These are phyloP conservation scores for Sergeia podlipaevii DNA, from an alignment of 208 protist genomes.

Conservation along the genomic window DNA sequence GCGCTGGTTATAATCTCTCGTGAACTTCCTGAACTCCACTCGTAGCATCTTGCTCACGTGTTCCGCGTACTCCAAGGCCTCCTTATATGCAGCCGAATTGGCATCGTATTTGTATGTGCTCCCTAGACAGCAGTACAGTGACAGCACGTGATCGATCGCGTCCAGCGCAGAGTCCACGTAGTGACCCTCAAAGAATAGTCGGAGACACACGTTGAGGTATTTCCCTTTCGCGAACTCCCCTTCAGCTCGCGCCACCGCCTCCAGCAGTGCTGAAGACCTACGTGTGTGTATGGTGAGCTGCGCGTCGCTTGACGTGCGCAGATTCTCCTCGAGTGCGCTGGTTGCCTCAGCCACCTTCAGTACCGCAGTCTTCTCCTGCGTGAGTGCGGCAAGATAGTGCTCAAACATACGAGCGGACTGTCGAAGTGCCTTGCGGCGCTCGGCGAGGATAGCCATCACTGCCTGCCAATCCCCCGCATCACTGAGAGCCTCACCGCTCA, in stretches of 20 bases:
- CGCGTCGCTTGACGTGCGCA: constrained; percentile 17
- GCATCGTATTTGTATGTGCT: constrained; percentile 14
- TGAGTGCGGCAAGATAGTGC: constrained; percentile 27
- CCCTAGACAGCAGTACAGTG: constrained; percentile 34
- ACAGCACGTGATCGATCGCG: constrained; percentile 59
- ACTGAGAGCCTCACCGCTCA: constrained; percentile 7
- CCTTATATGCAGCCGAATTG: background rate
- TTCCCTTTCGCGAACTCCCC: constrained; percentile 25
- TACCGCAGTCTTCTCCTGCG: constrained; percentile 21
- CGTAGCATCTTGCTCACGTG: constrained; percentile 46
- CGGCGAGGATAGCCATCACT: constrained; percentile 29
- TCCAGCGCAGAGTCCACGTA: constrained; percentile 67
- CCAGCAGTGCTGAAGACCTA: constrained; percentile 1
- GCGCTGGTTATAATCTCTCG: constrained; percentile 36
- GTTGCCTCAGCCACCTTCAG: constrained; percentile 30
- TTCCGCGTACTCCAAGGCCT: constrained; percentile 25
- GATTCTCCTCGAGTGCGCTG: constrained; percentile 17
- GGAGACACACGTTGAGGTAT: constrained; percentile 57
- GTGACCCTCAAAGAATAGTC: constrained; percentile 54
- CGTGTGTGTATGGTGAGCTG: constrained; percentile 11
- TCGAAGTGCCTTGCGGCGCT: constrained; percentile 36
- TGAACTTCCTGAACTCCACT: constrained; percentile 45
- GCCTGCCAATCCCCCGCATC: constrained; percentile 42
- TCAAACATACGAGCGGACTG: constrained; percentile 40
- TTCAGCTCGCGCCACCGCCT: constrained; percentile 24